These are phyloP conservation scores for Pontederia paniculata DNA, from an alignment of 176 grass and related monocot species.

Conservation along the genomic window DNA sequence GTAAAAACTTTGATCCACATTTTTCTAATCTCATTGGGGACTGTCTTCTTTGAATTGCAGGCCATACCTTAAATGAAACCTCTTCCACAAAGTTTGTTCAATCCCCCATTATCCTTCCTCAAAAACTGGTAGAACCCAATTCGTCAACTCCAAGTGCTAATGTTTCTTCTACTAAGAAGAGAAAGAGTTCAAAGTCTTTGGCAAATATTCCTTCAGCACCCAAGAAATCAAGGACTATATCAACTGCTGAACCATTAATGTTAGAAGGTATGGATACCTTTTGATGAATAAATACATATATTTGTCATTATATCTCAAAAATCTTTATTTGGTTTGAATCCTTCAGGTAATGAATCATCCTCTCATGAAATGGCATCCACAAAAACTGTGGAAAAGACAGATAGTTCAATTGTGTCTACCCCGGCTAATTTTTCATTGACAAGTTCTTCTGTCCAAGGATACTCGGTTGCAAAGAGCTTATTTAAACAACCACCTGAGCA, in stretches of 20 bases:
- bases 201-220: conserved; percentile 25
- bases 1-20: neutral
- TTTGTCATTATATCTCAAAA: neutral
- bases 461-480: conserved; percentile 52
- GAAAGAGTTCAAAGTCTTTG: conserved; percentile 45
- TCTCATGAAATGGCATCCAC: conserved; percentile 1
- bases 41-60: conserved; percentile 18
- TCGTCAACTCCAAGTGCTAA: conserved; percentile 18
- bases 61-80: conserved; percentile 18
- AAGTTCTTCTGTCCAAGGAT: conserved; percentile 21
- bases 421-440: conserved; percentile 15
- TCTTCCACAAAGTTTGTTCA: conserved; percentile 33
- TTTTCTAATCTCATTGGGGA: neutral
- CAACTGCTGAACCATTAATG: neutral
- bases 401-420: conserved; percentile 9
- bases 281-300: neutral
- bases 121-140: conserved; percentile 23
- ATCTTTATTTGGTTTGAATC: neutral
- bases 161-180: conserved; percentile 43
- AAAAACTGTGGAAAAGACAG: conserved; percentile 17
- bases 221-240: conserved; percentile 29
- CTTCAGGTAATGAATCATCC: conserved; percentile 31
- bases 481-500: conserved; percentile 31
- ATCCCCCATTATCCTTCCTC: conserved; percentile 15
- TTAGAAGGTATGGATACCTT: conserved; percentile 14